These are phyloP conservation scores for Tylopilus intermedius DNA, from an alignment of 768 basidiomycete genomes.

Conservation along the genomic window DNA sequence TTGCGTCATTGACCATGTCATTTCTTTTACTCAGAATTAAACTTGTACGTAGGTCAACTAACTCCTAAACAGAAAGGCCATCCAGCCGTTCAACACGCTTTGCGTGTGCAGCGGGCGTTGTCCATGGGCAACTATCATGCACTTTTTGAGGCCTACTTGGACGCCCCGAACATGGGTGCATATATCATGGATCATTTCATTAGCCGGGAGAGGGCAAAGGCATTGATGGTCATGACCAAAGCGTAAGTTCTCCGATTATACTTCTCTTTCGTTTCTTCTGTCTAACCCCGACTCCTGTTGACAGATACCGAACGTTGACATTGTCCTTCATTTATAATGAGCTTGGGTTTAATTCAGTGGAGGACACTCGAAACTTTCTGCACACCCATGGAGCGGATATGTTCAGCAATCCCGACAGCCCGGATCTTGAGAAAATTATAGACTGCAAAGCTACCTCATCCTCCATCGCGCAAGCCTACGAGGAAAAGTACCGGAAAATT, in stretches of 20 bases:
- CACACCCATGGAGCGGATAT: constrained; percentile 59
- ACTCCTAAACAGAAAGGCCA: constrained; percentile 84
- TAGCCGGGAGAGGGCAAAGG: constrained; percentile 80
- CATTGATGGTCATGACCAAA: constrained; percentile 86
- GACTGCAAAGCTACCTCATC: constrained; percentile 65
- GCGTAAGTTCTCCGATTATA: constrained; percentile 56
- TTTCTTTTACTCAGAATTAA: constrained; percentile 62
- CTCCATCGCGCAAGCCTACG: constrained; percentile 59
- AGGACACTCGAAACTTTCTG: constrained; percentile 66
- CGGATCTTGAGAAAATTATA: constrained; percentile 59
- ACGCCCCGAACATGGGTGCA: constrained; percentile 93
- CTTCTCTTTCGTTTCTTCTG: background rate
- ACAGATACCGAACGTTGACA: constrained; percentile 78
- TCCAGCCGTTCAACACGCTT: constrained; percentile 79
- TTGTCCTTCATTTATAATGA: constrained; percentile 73
- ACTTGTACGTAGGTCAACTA: constrained; percentile 96
- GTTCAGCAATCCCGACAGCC: constrained; percentile 59
- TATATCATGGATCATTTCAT: constrained; percentile 99
- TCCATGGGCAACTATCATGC: constrained; percentile 93
- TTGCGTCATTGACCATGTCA: constrained; percentile 1
- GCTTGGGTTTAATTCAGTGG: constrained; percentile 73
- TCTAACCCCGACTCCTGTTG: background rate
- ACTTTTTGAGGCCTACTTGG: constrained; percentile 78
- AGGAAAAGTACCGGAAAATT: constrained; percentile 81
- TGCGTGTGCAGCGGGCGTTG: constrained; percentile 82